Evolutionary conservation across 108 stramenopile species (phyloP).

Genomic region (Cyclostephanos tholiformis): DNA sequence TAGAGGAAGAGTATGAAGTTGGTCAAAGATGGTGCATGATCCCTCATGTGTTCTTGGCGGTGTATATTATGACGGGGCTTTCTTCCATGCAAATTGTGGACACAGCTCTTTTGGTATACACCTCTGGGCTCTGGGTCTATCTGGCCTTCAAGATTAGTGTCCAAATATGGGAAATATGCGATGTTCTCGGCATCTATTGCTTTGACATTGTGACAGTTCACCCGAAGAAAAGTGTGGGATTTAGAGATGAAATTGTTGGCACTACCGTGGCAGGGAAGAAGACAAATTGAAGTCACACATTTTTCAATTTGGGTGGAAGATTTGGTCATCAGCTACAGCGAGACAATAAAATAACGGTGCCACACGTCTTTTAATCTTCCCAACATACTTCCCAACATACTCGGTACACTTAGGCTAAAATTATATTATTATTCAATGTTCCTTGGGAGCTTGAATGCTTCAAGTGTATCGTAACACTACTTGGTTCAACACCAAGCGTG

Average conservation of each 20-base stretch:
- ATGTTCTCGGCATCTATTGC: conserved; percentile 81
- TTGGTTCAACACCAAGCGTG: conserved; percentile 87
- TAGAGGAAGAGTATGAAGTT: conserved; percentile 48
- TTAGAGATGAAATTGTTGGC: background rate
- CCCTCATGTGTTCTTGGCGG: conserved; percentile 61
- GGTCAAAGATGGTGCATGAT: conserved; percentile 55
- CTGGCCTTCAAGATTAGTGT: conserved; percentile 60
- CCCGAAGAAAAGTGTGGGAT: conserved; percentile 19
- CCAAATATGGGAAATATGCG: conserved; percentile 73
- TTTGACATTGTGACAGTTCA: conserved; percentile 77
- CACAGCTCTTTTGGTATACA: conserved; percentile 52
- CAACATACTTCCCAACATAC: no score
- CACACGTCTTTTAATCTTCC: no score
- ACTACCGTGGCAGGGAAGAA: background rate
- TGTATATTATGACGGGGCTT: conserved; percentile 20
- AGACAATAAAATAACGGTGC: no score
- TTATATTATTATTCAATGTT: no score
- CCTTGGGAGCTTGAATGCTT: no score
- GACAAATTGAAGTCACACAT: background rate
- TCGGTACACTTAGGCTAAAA: no score
- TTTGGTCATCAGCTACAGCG: no score
- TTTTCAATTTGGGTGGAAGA: background rate
- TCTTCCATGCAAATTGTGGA: conserved; percentile 11
- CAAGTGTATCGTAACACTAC: conserved; percentile 66
- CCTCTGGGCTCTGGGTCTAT: conserved; percentile 58